Percentiles rank a stretch among this genome's conserved stretches.
These are phyloP conservation scores for Albatrellus ellisii DNA, from an alignment of 768 basidiomycete genomes.

Conservation along the genomic window DNA sequence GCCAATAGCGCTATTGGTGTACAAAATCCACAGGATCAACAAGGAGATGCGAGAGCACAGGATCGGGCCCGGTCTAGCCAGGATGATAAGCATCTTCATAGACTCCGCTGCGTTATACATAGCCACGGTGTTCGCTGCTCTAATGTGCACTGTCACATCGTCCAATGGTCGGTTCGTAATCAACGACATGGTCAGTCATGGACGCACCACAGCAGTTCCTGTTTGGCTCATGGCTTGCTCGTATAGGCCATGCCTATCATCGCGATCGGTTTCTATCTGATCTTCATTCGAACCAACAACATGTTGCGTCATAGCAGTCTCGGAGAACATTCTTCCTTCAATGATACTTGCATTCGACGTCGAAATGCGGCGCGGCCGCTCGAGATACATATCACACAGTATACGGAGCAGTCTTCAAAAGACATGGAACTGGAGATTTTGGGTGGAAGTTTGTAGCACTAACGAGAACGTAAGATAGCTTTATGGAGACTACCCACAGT, in stretches of 20 bases:
- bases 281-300: constrained; percentile 17
- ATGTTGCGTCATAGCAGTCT: no score
- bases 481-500: no score
- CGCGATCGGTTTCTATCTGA: constrained; percentile 17
- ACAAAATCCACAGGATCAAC: constrained; percentile 2
- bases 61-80: no score
- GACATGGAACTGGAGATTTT: no score
- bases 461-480: no score
- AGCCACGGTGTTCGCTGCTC: constrained; percentile 10
- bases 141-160: constrained; percentile 15
- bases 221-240: not conserved
- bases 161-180: constrained; percentile 14
- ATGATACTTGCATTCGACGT: no score
- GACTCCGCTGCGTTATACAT: constrained; percentile 2
- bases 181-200: constrained; percentile 15
- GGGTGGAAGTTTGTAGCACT: no score
- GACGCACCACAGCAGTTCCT: not conserved
- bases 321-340: no score
- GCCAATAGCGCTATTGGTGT: not conserved
- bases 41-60: no score
- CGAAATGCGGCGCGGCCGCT: not conserved
- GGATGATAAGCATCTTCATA: not conserved
- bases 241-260: constrained; percentile 16
- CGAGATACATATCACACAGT: constrained; percentile 1
- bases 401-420: no score